Evolutionary conservation across 495 filamentous ascomycete genomes (phyloP), one percentile per base, ranked within the genome.

Genomic region (Daldinia bambusicola): DNA sequence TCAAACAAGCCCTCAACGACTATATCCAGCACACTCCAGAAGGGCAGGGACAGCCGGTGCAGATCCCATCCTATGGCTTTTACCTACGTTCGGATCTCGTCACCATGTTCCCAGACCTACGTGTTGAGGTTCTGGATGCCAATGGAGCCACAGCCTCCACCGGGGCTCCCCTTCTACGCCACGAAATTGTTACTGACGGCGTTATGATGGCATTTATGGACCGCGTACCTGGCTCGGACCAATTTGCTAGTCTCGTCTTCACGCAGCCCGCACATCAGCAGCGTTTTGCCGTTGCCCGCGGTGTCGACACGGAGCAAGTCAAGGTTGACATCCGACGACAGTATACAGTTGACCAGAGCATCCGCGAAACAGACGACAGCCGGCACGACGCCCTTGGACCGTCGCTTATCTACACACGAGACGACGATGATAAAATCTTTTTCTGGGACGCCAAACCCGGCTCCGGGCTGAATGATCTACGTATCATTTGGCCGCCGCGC

Each of bases 221-320:
- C 37, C 69, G 72, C 6, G 22, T 52, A 32, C 76, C 75, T 3
- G 68, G 68, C 18, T 62, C 50, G 7, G 67, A 63, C 9, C 7
- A 50, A 5, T 63, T 72, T 18, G 9, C 51, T 0, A 45, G 45
- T 16, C 63, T 78, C 6, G 66, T 26, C 14, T 73, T 81, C 55
- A 58, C 71, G 8, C 74, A 77, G 55, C 78, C 80, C 1, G 61
- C 74, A 0, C 80, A 82, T 63, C 80, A 82, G 36, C 78, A 80
- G 36, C 61, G 60, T 31, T 82, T 82, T 43, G 67, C 72, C 3
- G 52, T 66, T 1, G 75, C 43, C 58, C 53, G 56, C 16, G 34
- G 51, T 13, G 40, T 78, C 4, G 18, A 50, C 38, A 37, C n/a
- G 22, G 10, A 22, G 1, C 20, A 66, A 26, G 53, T 53, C 14